A percentile compares a stretch with the other conserved stretches of the same genome.
Evolutionary conservation across 2,329 filamentous ascomycete genomes (phyloP).

Genomic region (Colletotrichum eleusines): DNA sequence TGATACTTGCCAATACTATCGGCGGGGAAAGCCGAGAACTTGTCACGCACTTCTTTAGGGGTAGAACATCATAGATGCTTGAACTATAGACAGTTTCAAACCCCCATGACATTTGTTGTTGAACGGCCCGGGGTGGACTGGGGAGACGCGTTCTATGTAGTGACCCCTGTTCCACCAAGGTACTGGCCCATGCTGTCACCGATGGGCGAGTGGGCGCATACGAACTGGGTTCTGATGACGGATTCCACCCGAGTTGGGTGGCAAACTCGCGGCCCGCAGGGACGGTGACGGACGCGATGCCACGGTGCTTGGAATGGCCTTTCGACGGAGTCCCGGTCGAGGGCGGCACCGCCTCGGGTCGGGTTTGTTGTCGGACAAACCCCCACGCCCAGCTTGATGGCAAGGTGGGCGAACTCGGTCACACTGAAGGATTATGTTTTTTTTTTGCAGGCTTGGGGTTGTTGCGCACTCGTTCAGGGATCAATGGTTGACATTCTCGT

Average conservation of each 20-base stretch:
- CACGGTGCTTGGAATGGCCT: constrained; percentile 42
- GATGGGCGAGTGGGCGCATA: not conserved
- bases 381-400: constrained; percentile 42
- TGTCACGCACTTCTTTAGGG: not conserved
- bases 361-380: constrained; percentile 40
- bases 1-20: not conserved
- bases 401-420: constrained; percentile 45
- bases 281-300: constrained; percentile 40
- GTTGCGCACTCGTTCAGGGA: too few species aligned
- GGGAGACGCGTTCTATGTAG: constrained; percentile 56
- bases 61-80: too few species aligned
- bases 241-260: accelerated
- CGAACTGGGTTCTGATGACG: too few species aligned
- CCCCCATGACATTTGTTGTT: not conserved
- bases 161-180: too few species aligned
- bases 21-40: not conserved
- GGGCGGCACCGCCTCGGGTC: constrained; percentile 44
- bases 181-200: not conserved
- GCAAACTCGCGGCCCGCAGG: too few species aligned
- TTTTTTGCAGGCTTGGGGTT: not conserved
- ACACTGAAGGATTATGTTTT: not conserved
- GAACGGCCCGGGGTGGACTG: constrained; percentile 42
- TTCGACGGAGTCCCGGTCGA: constrained; percentile 47
- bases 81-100: not conserved
- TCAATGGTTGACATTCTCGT: too few species aligned